Percentiles rank a stretch among this genome's conserved stretches.
phyloP scores from a whole-genome alignment of 768 basidiomycete species.

The Lactarius evosmus region DNA sequence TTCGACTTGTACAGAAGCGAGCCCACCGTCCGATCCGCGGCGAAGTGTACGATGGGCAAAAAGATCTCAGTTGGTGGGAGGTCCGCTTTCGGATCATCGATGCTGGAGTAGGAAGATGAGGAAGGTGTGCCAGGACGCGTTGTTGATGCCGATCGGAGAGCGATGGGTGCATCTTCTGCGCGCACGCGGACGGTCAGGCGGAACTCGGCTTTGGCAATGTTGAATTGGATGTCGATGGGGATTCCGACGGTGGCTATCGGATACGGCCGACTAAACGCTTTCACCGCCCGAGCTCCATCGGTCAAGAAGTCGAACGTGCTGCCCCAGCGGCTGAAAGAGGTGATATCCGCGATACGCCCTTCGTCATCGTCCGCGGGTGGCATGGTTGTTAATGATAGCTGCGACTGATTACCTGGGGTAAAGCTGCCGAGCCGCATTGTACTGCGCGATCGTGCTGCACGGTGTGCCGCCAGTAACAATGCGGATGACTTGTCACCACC shows the following conservation, averaged over 20 bases:
- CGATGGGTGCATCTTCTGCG: conserved; percentile 49
- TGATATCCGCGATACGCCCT: conserved; percentile 22
- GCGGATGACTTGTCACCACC: conserved; percentile 40
- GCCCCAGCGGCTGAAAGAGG: conserved; percentile 38
- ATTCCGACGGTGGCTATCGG: conserved; percentile 72
- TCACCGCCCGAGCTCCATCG: conserved; percentile 79
- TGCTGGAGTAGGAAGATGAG: conserved; percentile 25
- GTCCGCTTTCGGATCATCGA: conserved; percentile 33
- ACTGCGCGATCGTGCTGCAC: conserved; percentile 16
- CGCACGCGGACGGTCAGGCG: conserved; percentile 63
- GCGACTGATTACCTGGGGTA: conserved; percentile 33
- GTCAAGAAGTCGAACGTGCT: conserved; percentile 73
- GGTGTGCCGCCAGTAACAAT: conserved; percentile 37
- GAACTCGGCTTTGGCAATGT: conserved; percentile 68
- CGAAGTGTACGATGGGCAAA: conserved; percentile 88
- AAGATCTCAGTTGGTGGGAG: conserved; percentile 81
- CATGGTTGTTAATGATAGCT: conserved; percentile 40
- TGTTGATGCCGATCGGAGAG: conserved; percentile 18
- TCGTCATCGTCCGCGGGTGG: conserved; percentile 28
- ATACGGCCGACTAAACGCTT: conserved; percentile 84
- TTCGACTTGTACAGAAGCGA: conserved; percentile 15
- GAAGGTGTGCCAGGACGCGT: conserved; percentile 25
- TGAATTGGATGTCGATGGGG: conserved; percentile 66
- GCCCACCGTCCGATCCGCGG: conserved; percentile 40
- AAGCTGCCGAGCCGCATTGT: conserved; percentile 7